phyloP scores from a whole-genome alignment of 83 land plant genomes.

The Picea mariana region DNA sequence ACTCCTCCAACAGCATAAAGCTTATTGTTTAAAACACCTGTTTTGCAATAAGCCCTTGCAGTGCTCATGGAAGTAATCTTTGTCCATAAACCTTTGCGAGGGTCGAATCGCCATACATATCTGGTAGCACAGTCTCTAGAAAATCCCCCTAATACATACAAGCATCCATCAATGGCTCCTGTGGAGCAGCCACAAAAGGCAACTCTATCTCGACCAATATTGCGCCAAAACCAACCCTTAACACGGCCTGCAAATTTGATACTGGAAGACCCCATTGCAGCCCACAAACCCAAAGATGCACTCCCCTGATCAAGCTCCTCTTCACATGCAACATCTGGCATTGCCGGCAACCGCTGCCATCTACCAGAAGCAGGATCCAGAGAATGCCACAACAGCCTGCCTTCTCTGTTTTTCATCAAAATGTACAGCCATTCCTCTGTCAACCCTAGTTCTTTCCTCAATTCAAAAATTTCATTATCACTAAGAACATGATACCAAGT shows the following conservation, averaged over 20 bases:
- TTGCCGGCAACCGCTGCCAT: constrained; percentile 86
- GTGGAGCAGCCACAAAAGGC: too few species aligned
- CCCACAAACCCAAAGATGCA: constrained; percentile 42
- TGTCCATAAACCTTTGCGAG: too few species aligned
- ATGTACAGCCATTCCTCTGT: constrained; percentile 94
- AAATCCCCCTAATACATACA: too few species aligned
- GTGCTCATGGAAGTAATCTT: too few species aligned
- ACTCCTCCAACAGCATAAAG: too few species aligned
- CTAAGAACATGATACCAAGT: constrained; percentile 67
- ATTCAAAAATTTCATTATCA: constrained; percentile 46
- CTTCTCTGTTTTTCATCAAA: constrained; percentile 65
- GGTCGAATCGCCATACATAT: too few species aligned
- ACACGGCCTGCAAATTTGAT: constrained; percentile 53
- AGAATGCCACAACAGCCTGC: constrained; percentile 77
- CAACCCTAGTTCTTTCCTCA: constrained; percentile 73
- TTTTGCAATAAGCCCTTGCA: too few species aligned
- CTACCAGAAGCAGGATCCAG: constrained; percentile 67
- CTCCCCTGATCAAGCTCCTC: constrained; percentile 36
- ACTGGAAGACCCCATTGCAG: constrained; percentile 41
- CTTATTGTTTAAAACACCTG: too few species aligned
- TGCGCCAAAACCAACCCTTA: constrained; percentile 72
- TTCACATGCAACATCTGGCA: constrained; percentile 62
- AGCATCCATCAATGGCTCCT: too few species aligned
- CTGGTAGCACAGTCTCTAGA: too few species aligned
- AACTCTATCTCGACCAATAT: too few species aligned